Evolutionary conservation across 331 rosid genomes (phyloP), one percentile per base, ranked within the genome.

Genomic region (Erythrophleum ivorense): DNA sequence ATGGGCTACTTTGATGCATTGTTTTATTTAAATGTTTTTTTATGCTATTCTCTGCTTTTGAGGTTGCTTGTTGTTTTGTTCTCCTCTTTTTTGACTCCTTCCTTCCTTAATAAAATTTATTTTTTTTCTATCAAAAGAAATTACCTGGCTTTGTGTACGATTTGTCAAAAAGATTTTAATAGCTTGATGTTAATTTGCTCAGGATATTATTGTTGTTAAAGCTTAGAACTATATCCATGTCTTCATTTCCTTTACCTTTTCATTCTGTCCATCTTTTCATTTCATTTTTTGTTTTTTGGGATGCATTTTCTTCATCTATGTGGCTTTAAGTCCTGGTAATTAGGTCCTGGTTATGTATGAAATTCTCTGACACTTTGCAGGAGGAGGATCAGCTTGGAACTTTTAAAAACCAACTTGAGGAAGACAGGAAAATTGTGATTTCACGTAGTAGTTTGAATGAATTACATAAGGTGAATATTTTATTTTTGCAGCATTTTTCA

Each of bases 321-420:
- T 52, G 75, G 7, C 57, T 70, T 45, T 70, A 18, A 45, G 33
- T 45, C 57, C 19, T n/a, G n/a, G n/a, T n/a, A n/a, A n/a, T n/a
- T n/a, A n/a, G n/a, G n/a, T n/a, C n/a, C n/a, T 65, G 40, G 69
- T 78, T 73, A 68, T 49, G 34, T 76, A 55, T 67, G 82, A 57
- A 75, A 60, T 45, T 73, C 46, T 85, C 50, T 78, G 82, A 50
- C 77, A 53, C 77, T 79, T 77, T 86, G 31, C 85, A 96, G 99
- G 99, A 96, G 75, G 98, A 96, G 48, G 97, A 91, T 85, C 59
- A 81, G 41, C 97, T 93, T 71, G 78, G 48, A 84, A 88, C 92
- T 69, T 96, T 96, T 84, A 88, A 88, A 84, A 96, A 94, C 82
- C 99, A 96, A 85, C 89, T 96, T n/a, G 99, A 96, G 75, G 98